Evolutionary conservation across 2,329 filamentous ascomycete genomes (phyloP).

Genomic region (Cladosporium sp.): DNA sequence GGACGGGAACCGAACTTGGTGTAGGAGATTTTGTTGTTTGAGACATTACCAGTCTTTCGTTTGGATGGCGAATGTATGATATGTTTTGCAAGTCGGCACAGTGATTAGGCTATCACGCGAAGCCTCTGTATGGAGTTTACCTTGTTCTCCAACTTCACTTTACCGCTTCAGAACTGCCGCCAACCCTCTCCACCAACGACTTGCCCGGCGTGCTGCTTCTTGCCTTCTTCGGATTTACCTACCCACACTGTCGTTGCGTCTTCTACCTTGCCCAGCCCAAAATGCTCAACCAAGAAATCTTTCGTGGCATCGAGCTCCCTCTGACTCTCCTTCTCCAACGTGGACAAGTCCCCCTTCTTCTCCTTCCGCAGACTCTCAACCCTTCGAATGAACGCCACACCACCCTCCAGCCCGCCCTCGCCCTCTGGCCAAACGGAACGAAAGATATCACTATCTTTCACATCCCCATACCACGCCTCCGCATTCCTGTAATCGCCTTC

Average conservation of each 20-base stretch:
- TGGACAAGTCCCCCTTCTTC: conserved; percentile 33
- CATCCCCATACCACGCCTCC: conserved; percentile 52
- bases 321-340: conserved; percentile 40
- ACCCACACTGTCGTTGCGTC: conserved; percentile 52
- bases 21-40: conserved; percentile 10
- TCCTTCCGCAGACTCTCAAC: conserved; percentile 44
- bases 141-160: neutral
- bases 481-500: conserved; percentile 56
- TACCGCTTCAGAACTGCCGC: conserved; percentile 46
- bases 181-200: conserved; percentile 48
- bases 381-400: conserved; percentile 38
- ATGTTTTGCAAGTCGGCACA: neutral
- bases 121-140: neutral
- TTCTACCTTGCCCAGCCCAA: conserved; percentile 44
- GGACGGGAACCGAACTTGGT: neutral
- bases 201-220: conserved; percentile 47
- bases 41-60: neutral
- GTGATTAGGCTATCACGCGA: neutral
- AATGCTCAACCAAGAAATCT: conserved; percentile 49
- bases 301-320: conserved; percentile 47
- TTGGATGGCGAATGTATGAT: neutral
- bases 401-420: conserved; percentile 30
- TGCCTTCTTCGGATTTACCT: conserved; percentile 44
- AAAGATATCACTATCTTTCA: conserved; percentile 42
- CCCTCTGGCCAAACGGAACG: conserved; percentile 39